Conservation (phyloP, 108 stramenopile genomes). For the Stephanodiscus triporus region DNA sequence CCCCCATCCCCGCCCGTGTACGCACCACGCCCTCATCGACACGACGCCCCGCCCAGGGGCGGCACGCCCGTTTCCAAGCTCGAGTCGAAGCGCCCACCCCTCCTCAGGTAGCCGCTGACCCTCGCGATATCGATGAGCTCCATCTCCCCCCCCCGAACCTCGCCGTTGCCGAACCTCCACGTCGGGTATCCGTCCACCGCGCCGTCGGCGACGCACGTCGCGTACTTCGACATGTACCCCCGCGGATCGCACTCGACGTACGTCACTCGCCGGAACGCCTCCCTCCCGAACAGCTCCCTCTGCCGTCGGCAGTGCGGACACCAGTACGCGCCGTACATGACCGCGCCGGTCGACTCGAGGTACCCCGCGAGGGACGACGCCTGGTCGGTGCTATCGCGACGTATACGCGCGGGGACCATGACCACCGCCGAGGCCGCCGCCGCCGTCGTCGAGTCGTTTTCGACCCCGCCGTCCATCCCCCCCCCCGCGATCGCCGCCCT, state of each 20-base stretch:
- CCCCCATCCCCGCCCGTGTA: too few relatives aligned
- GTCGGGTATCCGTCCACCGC: constrained; percentile 81
- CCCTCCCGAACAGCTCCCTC: constrained; percentile 79
- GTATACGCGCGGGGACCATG: constrained; percentile 73
- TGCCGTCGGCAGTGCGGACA: constrained; percentile 89
- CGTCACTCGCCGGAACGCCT: constrained; percentile 68
- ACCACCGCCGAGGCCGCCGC: constrained; percentile 54
- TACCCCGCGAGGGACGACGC: constrained; percentile 69
- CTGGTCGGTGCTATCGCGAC: constrained; percentile 66
- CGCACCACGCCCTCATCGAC: constrained; percentile 39
- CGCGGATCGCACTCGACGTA: constrained; percentile 82
- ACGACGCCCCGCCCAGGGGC: constrained; percentile 36
- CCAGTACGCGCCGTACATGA: constrained; percentile 86
- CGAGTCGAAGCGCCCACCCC: constrained; percentile 30
- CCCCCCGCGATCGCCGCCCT: constrained; percentile 57
- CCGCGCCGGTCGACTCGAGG: constrained; percentile 52
- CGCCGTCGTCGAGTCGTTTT: constrained; percentile 62
- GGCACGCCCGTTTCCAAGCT: constrained; percentile 46
- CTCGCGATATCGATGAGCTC: constrained; percentile 45
- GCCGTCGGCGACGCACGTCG: constrained; percentile 44
- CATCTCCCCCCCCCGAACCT: constrained; percentile 44
- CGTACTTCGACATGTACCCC: constrained; percentile 56
- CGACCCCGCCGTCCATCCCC: too few relatives aligned
- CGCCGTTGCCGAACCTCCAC: constrained; percentile 60
- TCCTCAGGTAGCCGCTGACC: constrained; percentile 35